Base-by-base conservation (phyloP, 208 protist genomes). In the Leishmania tarentolae region DNA sequence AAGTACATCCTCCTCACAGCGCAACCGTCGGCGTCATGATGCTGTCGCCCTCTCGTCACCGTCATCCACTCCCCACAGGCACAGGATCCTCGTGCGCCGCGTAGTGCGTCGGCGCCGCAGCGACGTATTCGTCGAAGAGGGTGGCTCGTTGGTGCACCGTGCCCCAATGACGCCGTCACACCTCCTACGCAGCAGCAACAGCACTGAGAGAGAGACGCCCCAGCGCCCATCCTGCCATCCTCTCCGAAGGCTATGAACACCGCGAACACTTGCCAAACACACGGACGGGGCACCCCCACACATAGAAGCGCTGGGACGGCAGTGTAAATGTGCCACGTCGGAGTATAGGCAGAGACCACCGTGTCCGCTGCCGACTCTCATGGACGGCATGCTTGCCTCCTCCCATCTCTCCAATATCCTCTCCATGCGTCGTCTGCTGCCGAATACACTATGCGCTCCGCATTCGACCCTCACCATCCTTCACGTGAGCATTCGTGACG, bases 61-160 rank as follows among this genome's bases (percentile, higher is more conserved):
- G 53, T 66, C 53, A 21, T 77, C 73, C 35, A 66, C 35, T 24
- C 31, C 52, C 0, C 73, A 15, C 37, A 44, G 24, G 17, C 73
- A 66, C 73, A 79, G n/a, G 35, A 78, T 86, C 44, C 35, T 86
- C 52, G 82, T 86, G 52, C 82, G 82, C 37, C 82, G 82, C 17
- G 82, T 86, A 1, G 82, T 86, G 77, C 82, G 78, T 56, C 82
- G 82, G n/a, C 74, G 76, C 46, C 77, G 78, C 56, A 82, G 82
- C 56, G 82, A 86, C 3, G 82, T 86, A 0, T 86, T 86, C 37
- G 82, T 86, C 44, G 74, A 82, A 31, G 82, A 86, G 40, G 78
- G 82, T 0, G 82, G 82, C 0, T 72, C 73, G 35, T 35, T 86
- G 47, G 82, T 86, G 11, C 63, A 65, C 56, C 77, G 82, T 1